Base-by-base conservation (phyloP, 1,139 yeast genomes). In the Diutina catenulata region DNA sequence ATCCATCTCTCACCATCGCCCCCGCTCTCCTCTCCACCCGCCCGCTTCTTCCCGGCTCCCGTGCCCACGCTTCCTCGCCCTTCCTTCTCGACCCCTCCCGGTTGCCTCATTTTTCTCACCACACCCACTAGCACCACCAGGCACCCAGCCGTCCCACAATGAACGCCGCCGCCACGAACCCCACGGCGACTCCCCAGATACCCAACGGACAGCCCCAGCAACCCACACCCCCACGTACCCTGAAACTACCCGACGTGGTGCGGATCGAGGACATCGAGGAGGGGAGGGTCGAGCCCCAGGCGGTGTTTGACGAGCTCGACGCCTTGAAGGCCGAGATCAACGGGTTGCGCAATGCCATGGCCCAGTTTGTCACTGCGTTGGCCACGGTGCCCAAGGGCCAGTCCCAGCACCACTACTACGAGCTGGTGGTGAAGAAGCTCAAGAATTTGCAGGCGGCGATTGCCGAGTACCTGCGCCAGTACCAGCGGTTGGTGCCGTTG, bases 241-340 rank as follows among this genome's bases (percentile, higher is more conserved):
- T 7, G 7, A 8, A 47, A 33, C 53, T 64, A 16, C 67, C 69
- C 1, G 68, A 62, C 20, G 46, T 51, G 19, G 60, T 64, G 36
- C 66, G 60, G 43, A 66, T 67, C n/a, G 72, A 67, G 45, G 73
- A 67, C 45, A 62, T 67, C 28, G 55, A 70, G 6, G 60, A 68
- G 11, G 72, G 72, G 4, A 59, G 54, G 42, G 59, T 67, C 16
- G 63, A 63, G 27, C 65, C 70, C 3, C 49, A 52, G 8, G 44
- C 55, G 28, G 57, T 67, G 35, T 64, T 60, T 42, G 48, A 55
- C 25, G 72, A 67, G 44, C 51, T 67, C 37, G 71, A 67, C 20
- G 47, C 69, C 25, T 49, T 67, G 29, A 67, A 67, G 45, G 53
- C 56, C n/a, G 72, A 67, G 41, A 60, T 66, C 40, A 66, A 65